phyloP scores from a whole-genome alignment of 306 rosid genomes.

The Medicago arabica region DNA sequence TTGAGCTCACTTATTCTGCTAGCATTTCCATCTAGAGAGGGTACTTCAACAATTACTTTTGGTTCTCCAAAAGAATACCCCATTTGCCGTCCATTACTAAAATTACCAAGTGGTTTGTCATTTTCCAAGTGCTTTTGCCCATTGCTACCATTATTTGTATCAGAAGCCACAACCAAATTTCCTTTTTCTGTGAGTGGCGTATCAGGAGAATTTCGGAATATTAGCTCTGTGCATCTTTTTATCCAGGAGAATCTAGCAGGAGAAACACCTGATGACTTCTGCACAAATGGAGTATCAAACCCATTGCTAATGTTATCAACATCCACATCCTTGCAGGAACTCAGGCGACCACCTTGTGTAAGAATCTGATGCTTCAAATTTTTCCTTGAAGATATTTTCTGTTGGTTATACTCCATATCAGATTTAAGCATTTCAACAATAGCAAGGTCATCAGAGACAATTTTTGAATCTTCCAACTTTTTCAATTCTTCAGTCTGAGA shows the following conservation, averaged over 20 bases:
- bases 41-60: slow-evolving; percentile 88
- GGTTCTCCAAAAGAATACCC: slow-evolving; percentile 69
- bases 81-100: slow-evolving; percentile 48
- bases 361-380: slow-evolving; percentile 49
- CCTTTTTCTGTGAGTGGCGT: slow-evolving; percentile 41
- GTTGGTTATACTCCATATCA: slow-evolving; percentile 57
- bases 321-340: slow-evolving; percentile 47
- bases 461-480: slow-evolving; percentile 71
- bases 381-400: slow-evolving; percentile 54
- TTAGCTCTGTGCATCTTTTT: slow-evolving; percentile 69
- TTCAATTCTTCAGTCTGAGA: slow-evolving; percentile 75
- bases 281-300: slow-evolving; percentile 55
- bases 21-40: slow-evolving; percentile 50
- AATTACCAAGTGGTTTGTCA: slow-evolving; percentile 45
- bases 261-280: slow-evolving; percentile 50
- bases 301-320: slow-evolving; percentile 45
- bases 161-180: slow-evolving; percentile 44
- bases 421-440: slow-evolving; percentile 58
- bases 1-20: slow-evolving; percentile 44
- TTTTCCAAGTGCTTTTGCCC: slow-evolving; percentile 43
- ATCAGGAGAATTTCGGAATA: slow-evolving; percentile 73
- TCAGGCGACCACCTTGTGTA: slow-evolving; percentile 37
- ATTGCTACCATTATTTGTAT: slow-evolving; percentile 39
- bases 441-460: slow-evolving; percentile 66
- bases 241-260: slow-evolving; percentile 74